A percentile compares a stretch with the other conserved stretches of the same genome.
Evolutionary conservation across 805 yeast species (phyloP).

Genomic region (Pichia rugopelliculosa): DNA sequence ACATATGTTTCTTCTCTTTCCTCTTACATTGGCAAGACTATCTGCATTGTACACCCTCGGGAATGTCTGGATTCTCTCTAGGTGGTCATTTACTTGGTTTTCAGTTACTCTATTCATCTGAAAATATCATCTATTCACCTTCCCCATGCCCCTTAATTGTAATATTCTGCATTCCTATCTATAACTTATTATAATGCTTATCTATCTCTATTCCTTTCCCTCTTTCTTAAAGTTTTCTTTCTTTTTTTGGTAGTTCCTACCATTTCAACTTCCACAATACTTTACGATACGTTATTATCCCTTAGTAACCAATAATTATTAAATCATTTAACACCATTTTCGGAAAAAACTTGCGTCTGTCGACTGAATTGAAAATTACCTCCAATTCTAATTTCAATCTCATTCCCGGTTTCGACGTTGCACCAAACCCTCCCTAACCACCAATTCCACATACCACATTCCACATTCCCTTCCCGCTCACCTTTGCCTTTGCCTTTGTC

Average conservation of each 20-base stretch:
- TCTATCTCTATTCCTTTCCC: too few species aligned
- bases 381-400: background rate
- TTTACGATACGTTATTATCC: background rate
- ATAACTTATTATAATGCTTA: too few species aligned
- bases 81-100: too few species aligned
- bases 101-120: too few species aligned
- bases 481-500: background rate
- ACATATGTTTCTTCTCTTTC: too few species aligned
- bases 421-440: background rate
- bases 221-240: background rate
- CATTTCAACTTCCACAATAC: background rate
- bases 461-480: background rate
- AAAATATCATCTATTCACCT: too few species aligned
- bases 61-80: too few species aligned
- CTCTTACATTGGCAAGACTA: too few species aligned
- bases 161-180: background rate
- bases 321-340: background rate
- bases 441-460: background rate
- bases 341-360: background rate
- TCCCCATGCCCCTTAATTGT: too few species aligned
- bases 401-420: background rate
- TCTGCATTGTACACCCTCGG: too few species aligned
- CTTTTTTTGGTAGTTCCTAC: background rate
- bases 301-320: background rate
- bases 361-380: background rate